Conservation (phyloP, 495 filamentous ascomycete species). For the Lichina pygmaea region DNA sequence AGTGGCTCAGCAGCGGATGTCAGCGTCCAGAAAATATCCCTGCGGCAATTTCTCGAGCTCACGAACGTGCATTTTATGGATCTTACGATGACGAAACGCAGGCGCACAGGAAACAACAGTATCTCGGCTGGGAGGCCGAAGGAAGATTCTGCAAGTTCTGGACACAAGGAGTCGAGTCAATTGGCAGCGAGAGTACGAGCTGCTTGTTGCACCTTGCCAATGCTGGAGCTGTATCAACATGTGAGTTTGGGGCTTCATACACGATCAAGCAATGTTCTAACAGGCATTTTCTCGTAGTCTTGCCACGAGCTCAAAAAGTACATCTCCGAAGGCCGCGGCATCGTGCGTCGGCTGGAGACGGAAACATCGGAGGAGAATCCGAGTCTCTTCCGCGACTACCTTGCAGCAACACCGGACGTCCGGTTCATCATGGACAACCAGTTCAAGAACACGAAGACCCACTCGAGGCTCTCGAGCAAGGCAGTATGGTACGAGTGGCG, state of each 20-base stretch:
- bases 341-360: slow-evolving; percentile 67
- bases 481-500: slow-evolving; percentile 97
- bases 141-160: too few relatives aligned
- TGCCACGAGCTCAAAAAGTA: slow-evolving; percentile 88
- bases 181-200: slow-evolving; percentile 62
- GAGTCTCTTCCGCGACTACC: slow-evolving; percentile 71
- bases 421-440: slow-evolving; percentile 78
- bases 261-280: not conserved
- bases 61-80: slow-evolving; percentile 97
- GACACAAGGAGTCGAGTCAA: too few relatives aligned
- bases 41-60: slow-evolving; percentile 83
- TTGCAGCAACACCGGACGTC: slow-evolving; percentile 61
- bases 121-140: too few relatives aligned
- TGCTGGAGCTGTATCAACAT: slow-evolving; percentile 84
- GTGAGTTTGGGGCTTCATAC: slow-evolving; percentile 19
- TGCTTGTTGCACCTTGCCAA: slow-evolving; percentile 71
- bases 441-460: slow-evolving; percentile 85
- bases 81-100: slow-evolving; percentile 66
- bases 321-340: slow-evolving; percentile 66
- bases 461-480: slow-evolving; percentile 70
- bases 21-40: slow-evolving; percentile 35
- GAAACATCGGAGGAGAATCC: slow-evolving; percentile 76
- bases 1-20: slow-evolving; percentile 4
- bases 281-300: slow-evolving; percentile 26
- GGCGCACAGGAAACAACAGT: slow-evolving; percentile 34